Evolutionary conservation across 768 basidiomycete genomes (phyloP), one percentile per base, ranked within the genome.

Genomic region (Lentinula guzmanii): DNA sequence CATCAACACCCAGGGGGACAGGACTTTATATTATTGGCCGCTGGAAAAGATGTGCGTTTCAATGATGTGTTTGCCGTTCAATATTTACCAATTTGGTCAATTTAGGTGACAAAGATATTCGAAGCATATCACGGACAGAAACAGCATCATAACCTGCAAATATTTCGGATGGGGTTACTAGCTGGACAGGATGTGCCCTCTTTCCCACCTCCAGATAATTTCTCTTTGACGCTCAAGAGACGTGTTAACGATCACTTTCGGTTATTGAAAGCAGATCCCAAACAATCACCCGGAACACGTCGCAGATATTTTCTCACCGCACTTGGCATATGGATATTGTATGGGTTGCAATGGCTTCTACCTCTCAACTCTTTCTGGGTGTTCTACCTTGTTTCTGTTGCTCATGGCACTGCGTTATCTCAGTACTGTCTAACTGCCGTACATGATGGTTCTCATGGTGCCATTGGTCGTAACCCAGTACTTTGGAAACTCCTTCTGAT

Each of bases 391-490:
- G 16, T 50, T 18, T 50, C 48, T 50, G 28, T n/a, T 5, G 48
- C 48, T 18, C 48, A 53, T 34, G 52, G 52, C 3, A n/a, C 31
- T 53, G 28, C 16, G 24, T 11, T 53, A 21, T 21, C 52, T 53
- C 52, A 53, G 16, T 53, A 33, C 28, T 16, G 28, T 35, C 21
- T 53, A n/a, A 18, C 52, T n/a, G 52, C 52, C 4, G 52, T 53
- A 53, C 52, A 53, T 34, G 52, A 53, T 53, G 52, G 21, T 53
- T 53, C 52, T 53, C 52, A 53, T 53, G 52, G 52, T 34, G 52
- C 52, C n/a, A 53, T 53, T 34, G 52, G 52, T 18, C 52, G n/a
- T 21, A n/a, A 35, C 21, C 52, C 52, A 21, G 16, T 2, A 35
- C 31, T 53, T 8, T 53, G 52, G 52, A 53, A 35, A 31, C 34